Evolutionary conservation across 768 basidiomycete genomes (phyloP), one percentile per base, ranked within the genome.

Genomic region (Amyloporia xantha): DNA sequence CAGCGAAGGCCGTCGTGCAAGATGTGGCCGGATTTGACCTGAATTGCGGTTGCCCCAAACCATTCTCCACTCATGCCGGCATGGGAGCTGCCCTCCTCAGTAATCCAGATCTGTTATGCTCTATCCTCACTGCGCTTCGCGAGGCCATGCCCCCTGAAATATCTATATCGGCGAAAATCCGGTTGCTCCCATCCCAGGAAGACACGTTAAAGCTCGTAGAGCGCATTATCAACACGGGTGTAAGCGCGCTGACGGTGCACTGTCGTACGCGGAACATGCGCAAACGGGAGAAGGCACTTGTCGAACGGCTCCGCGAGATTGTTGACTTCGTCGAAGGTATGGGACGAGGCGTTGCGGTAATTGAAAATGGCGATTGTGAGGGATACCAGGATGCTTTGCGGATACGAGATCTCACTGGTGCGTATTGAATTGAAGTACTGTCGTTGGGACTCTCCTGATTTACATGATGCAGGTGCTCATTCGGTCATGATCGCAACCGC

Each of bases 31-130:
- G 94, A 17, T 75, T 99, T 59, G 96, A 98, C 64, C 83, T 99
- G 52, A 98, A 98, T 65, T 98, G 96, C 61, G 96, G 95, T 0
- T 99, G 95, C 62, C 94, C 94, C 0, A 95, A 95, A 59, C 89
- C 93, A 0, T 97, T 97, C 67, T 95, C 92, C 19, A 92, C 91
- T 0, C 86, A 89, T 56, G 69, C 85, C 0, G 96, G 96, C 0
- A 98, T 98, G 94, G 96, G 96, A 7, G 95, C 96, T 1, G 95
- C 94, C 2, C 73, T 99, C 12, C 79, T 99, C 44, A 82, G 87
- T 3, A 95, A 87, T 28, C 93, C 96, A 0, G 92, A 97, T 60
- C 71, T 92, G 26, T 76, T 99, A 7, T 93, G 92, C 61, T 76
- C 84, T 17, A 97, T 99, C 59, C 77, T 99, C 25, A 79, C 76